phyloP scores from a whole-genome alignment of 2,329 filamentous ascomycete genomes.

The Penicillium digitatum region DNA sequence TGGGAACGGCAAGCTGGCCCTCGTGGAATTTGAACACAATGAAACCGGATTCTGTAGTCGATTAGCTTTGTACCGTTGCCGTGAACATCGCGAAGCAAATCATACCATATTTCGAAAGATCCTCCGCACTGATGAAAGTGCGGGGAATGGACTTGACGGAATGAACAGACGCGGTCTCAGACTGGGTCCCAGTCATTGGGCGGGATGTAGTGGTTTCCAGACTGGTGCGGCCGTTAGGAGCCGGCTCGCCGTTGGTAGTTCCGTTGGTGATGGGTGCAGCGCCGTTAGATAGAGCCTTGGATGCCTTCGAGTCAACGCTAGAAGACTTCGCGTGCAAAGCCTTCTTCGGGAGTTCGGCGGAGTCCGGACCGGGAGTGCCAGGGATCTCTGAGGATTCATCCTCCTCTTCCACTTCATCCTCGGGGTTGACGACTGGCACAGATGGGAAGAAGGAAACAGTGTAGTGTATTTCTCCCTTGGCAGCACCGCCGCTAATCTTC shows the following conservation, averaged over 20 bases:
- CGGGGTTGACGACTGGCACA: constrained; percentile 81
- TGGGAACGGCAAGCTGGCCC: constrained; percentile 71
- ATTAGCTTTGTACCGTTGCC: constrained; percentile 31
- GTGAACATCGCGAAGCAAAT: neutral
- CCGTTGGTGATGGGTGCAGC: constrained; percentile 15
- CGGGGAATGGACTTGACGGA: constrained; percentile 62
- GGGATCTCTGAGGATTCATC: constrained; percentile 42
- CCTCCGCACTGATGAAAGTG: constrained; percentile 71
- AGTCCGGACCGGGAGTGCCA: constrained; percentile 10
- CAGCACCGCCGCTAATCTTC: constrained; percentile 64
- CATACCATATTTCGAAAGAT: constrained; percentile 72
- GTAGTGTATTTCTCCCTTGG: constrained; percentile 78
- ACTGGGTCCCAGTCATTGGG: constrained; percentile 40
- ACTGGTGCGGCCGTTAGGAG: constrained; percentile 29
- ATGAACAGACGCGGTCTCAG: constrained; percentile 45
- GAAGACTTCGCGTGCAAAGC: constrained; percentile 27
- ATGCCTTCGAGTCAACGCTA: constrained; percentile 31
- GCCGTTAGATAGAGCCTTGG: constrained; percentile 18
- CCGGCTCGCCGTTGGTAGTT: constrained; percentile 43
- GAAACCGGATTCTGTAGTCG: constrained; percentile 69
- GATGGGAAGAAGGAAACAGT: constrained; percentile 87
- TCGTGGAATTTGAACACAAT: constrained; percentile 94
- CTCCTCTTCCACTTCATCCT: constrained; percentile 56
- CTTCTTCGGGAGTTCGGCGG: constrained; percentile 23
- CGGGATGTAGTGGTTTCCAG: constrained; percentile 36